phyloP scores from a whole-genome alignment of 192 early-diverging fungal genomes.

The Backusella mclennaniae region DNA sequence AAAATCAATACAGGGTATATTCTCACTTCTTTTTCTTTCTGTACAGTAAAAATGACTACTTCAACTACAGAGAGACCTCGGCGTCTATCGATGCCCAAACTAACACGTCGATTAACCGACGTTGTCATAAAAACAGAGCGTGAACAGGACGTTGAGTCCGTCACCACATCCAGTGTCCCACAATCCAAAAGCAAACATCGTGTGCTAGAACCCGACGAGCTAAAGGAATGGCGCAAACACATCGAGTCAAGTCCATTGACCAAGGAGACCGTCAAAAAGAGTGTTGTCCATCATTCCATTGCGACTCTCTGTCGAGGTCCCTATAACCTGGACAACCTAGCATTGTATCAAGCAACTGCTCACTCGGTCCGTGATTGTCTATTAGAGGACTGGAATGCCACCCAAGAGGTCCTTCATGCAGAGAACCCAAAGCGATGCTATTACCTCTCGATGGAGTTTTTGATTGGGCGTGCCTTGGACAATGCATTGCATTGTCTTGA shows the following conservation, averaged over 20 bases:
- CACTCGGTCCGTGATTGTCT: constrained; percentile 81
- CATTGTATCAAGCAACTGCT: constrained; percentile 90
- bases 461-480: constrained; percentile 95
- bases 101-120: constrained; percentile 21
- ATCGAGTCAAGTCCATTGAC: constrained; percentile 35
- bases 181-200: not conserved
- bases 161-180: constrained; percentile 15
- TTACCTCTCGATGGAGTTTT: constrained; percentile 97
- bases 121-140: constrained; percentile 11
- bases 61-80: not conserved
- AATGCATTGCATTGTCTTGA: constrained; percentile 89
- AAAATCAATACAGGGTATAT: not conserved
- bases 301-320: constrained; percentile 88
- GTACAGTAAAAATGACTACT: not conserved
- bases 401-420: constrained; percentile 67
- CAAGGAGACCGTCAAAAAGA: constrained; percentile 69
- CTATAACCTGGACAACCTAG: constrained; percentile 89
- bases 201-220: not conserved
- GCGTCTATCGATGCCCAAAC: constrained; percentile 24
- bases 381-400: constrained; percentile 40
- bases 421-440: constrained; percentile 91
- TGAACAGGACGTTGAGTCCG: not conserved
- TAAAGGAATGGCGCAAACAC: constrained; percentile 8
- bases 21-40: not conserved
- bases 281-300: constrained; percentile 84